A percentile compares a stretch with the other conserved stretches of the same genome.
Conservation (phyloP, 805 yeast species). For the Saturnispora sekii region DNA sequence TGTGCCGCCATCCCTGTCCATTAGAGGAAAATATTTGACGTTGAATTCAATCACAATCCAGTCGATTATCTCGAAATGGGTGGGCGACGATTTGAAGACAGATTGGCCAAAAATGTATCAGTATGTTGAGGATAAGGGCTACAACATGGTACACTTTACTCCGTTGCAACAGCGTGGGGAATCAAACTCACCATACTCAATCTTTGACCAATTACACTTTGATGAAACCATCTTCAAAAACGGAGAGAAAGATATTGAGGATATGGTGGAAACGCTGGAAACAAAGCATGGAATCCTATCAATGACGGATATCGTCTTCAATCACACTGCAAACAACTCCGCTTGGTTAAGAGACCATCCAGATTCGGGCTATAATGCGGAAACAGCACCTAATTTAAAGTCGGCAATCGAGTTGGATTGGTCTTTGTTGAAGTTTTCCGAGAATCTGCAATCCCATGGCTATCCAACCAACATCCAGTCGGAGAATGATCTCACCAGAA, state of each 20-base stretch:
- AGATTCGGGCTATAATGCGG: constrained; percentile 77
- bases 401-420: constrained; percentile 81
- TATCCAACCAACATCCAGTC: constrained; percentile 48
- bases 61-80: constrained; percentile 85
- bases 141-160: constrained; percentile 94
- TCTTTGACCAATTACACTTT: constrained; percentile 72
- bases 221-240: constrained; percentile 56
- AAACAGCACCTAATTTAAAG: constrained; percentile 81
- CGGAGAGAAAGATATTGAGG: constrained; percentile 42
- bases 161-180: constrained; percentile 87
- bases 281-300: constrained; percentile 54
- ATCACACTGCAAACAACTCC: constrained; percentile 91
- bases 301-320: constrained; percentile 86
- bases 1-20: constrained; percentile 65
- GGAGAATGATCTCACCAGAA: constrained; percentile 43
- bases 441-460: constrained; percentile 43
- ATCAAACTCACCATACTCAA: constrained; percentile 89
- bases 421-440: constrained; percentile 56
- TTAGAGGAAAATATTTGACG: constrained; percentile 49
- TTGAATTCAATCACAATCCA: constrained; percentile 75
- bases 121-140: constrained; percentile 62
- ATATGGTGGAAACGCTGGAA: constrained; percentile 41
- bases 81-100: constrained; percentile 46
- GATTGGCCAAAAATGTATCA: constrained; percentile 62
- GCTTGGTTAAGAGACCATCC: constrained; percentile 80